Base-by-base conservation (phyloP, 176 grass and related monocot genomes). In the Aechmea fasciata region DNA sequence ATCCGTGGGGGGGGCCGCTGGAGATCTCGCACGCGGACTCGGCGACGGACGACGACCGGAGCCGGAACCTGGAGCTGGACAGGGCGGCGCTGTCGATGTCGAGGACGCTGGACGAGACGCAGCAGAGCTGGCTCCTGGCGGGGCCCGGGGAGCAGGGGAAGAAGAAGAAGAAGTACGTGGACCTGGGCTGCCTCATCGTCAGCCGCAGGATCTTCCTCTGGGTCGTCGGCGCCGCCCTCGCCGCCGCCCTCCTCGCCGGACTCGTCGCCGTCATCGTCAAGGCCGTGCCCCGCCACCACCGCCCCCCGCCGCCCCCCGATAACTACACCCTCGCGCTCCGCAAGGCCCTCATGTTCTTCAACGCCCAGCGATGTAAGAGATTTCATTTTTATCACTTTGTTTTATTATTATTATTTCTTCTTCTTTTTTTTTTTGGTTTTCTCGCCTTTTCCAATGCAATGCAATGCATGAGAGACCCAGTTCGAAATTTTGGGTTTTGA, bases 271-370 rank as follows among this genome's bases (percentile, higher is more conserved):
- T 84, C 41, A 89, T 96, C 52, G 92, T 89, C 12, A 86, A 88
- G 88, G 81, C 83, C 29, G 70, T 91, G 8, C 92, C 92, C 22
- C 66, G 73, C 51, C 82, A 78, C 52, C 88, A 84, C 12, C 67
- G 53, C 48, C 85, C 88, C 48, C 19, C 72, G 25, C 75, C 85
- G 47, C 88, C 88, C n/a, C 88, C 83, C 0, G 92, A 96, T 71
- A 78, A 89, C 49, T 96, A 82, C 85, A 96, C 92, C 59, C 26
- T 91, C 41, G 88, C 92, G 78, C 83, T 96, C 51, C 88, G 62
- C 66, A 86, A 91, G 78, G 91, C 91, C 18, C 91, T 96, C 71
- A 88, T 82, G 82, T 96, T 96, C 87, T 96, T 96, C 85, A 91
- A 96, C 61, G 92, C 83, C 11, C 92, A 96, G 78, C 75, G 76